Conservation (phyloP, 2,329 filamentous ascomycete genomes). For the Aspergillus awamori region DNA sequence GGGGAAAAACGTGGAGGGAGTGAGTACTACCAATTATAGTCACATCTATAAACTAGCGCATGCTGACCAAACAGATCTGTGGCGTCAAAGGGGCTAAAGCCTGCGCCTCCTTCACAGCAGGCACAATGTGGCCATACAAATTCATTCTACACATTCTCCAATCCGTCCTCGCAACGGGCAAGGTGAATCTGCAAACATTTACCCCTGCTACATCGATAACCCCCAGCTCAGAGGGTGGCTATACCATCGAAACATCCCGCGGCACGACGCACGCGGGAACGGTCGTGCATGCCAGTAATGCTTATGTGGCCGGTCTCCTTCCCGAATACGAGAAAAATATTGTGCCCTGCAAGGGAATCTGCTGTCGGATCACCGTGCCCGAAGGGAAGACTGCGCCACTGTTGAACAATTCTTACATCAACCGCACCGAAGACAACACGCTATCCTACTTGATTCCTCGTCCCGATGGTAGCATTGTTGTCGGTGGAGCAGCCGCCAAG, state of each 20-base stretch:
- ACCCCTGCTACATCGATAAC: constrained; percentile 46
- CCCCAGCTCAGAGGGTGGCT: constrained; percentile 56
- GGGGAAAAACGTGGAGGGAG: constrained; percentile 32
- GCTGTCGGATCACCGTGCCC: constrained; percentile 34
- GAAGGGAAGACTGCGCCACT: constrained; percentile 27
- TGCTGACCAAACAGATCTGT: constrained; percentile 30
- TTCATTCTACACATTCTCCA: constrained; percentile 72
- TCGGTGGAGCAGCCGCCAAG: constrained; percentile 63
- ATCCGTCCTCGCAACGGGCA: constrained; percentile 55
- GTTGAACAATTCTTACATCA: constrained; percentile 58
- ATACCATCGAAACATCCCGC: constrained; percentile 58
- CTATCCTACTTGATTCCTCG: constrained; percentile 62
- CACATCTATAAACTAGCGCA: no score
- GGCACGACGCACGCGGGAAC: constrained; percentile 65
- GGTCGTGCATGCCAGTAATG: constrained; percentile 82
- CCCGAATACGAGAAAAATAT: constrained; percentile 71
- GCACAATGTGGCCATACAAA: constrained; percentile 68
- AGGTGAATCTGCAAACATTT: constrained; percentile 56
- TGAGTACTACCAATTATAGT: constrained; percentile 20
- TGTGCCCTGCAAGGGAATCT: constrained; percentile 69
- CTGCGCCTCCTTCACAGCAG: constrained; percentile 37
- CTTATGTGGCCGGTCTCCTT: constrained; percentile 74
- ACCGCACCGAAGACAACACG: constrained; percentile 49
- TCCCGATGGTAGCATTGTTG: constrained; percentile 57
- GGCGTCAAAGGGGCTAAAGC: constrained; percentile 44